Evolutionary conservation across 2,329 filamentous ascomycete genomes (phyloP).

Genomic region (Scorias spongiosa): DNA sequence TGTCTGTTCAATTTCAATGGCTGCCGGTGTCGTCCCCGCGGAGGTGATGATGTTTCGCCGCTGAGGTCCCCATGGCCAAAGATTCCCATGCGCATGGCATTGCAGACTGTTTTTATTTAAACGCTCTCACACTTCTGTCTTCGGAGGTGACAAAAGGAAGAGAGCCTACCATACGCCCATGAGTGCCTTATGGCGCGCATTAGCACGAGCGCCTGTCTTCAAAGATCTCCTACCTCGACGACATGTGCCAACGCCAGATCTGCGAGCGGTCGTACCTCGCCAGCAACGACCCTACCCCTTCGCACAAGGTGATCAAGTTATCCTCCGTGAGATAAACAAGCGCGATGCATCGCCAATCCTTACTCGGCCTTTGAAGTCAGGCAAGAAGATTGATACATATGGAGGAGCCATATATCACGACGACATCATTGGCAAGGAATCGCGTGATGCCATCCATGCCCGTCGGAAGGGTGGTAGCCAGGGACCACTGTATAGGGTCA

Average conservation of each 20-base stretch:
- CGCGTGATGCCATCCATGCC: conserved; percentile 44
- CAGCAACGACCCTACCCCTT: conserved; percentile 9
- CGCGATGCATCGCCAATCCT: conserved; percentile 23
- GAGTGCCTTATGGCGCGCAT: background rate
- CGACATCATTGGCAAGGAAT: conserved; percentile 48
- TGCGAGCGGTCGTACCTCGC: background rate
- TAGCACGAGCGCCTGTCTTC: background rate
- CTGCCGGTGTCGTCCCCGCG: too few species aligned
- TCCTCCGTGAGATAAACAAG: conserved; percentile 27
- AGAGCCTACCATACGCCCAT: background rate
- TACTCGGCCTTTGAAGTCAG: conserved; percentile 22
- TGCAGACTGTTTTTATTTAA: too few species aligned
- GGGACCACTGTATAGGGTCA: conserved; percentile 39
- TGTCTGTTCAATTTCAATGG: too few species aligned
- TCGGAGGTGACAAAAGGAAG: too few species aligned
- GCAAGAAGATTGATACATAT: conserved; percentile 24
- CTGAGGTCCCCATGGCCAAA: too few species aligned
- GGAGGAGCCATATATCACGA: conserved; percentile 34
- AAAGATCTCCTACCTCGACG: background rate
- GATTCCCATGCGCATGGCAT: too few species aligned
- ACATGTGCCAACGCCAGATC: too few species aligned
- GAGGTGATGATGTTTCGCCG: too few species aligned
- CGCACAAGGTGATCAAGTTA: conserved; percentile 18
- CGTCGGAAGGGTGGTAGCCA: conserved; percentile 12
- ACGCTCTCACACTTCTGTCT: too few species aligned